A percentile compares a stretch with the other conserved stretches of the same genome.
Conservation (phyloP, 352 stramenopile genomes). For the Aphanomyces invadans region DNA sequence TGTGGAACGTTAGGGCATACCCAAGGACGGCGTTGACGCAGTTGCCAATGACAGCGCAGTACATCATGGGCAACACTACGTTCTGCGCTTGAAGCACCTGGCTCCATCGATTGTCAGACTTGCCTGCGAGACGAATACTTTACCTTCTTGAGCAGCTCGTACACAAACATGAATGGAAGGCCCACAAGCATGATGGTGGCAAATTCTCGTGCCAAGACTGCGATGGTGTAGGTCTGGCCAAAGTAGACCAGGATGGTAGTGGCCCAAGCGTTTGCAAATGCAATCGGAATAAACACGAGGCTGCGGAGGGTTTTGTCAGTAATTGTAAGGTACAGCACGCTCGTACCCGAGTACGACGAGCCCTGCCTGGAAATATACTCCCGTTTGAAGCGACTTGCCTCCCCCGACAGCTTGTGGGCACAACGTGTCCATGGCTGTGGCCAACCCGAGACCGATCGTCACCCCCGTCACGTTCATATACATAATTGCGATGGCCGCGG, state of each 20-base stretch:
- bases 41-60: slow-evolving; percentile 56
- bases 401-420: slow-evolving; percentile 76
- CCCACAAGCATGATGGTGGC: slow-evolving; percentile 58
- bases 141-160: slow-evolving; percentile 53
- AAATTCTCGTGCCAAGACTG: slow-evolving; percentile 54
- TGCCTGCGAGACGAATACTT: too few species aligned
- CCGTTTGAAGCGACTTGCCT: slow-evolving; percentile 72
- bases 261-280: slow-evolving; percentile 58
- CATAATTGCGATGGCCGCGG: slow-evolving; percentile 60
- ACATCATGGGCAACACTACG: slow-evolving; percentile 76
- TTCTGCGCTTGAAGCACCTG: slow-evolving; percentile 80
- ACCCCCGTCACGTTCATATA: slow-evolving; percentile 80
- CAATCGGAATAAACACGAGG: slow-evolving; percentile 39
- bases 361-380: slow-evolving; percentile 81
- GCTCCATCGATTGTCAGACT: background rate
- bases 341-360: slow-evolving; percentile 53
- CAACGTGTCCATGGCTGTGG: slow-evolving; percentile 85
- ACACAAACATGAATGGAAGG: slow-evolving; percentile 73
- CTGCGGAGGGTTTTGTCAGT: too few species aligned
- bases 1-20: slow-evolving; percentile 83
- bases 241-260: slow-evolving; percentile 60
- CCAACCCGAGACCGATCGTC: slow-evolving; percentile 72
- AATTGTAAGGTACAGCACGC: too few species aligned
- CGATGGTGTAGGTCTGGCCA: slow-evolving; percentile 55
- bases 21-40: slow-evolving; percentile 71